Evolutionary conservation across 371 early-diverging fungal genomes (phyloP), one percentile per base, ranked within the genome.

Genomic region (Mortierella sp.): DNA sequence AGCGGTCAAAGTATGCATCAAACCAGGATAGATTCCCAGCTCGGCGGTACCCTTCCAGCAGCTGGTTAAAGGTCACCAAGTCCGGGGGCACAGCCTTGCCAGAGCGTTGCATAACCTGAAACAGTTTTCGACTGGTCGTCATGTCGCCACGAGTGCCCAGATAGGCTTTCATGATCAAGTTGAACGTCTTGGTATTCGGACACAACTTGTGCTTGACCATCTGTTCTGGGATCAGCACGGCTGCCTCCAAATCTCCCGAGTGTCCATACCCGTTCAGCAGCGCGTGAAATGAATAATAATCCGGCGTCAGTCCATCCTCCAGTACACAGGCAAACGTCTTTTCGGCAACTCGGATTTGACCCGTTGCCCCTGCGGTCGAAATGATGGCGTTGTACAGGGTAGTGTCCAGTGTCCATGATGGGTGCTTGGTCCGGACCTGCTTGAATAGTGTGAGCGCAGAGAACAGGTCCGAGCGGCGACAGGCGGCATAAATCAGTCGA

Each of bases 91-190:
- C 77, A 26, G 44, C 54, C 52, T 31, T 31, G 38, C 72, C 74
- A 4, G 86, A 85, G 5, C 14, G 44, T 21, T 82, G 74, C 86
- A 85, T 85, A 16, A 74, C 74, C 44, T 58, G 70, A n/a, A 85
- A 73, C 75, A 85, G 34, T 58, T 81, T 85, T 11, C 73, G 76
- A 58, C 75, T 77, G 24, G 86, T 82, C 11, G 80, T 28, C 42
- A 85, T 42, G 52, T 85, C 80, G n/a, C 38, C 47, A 38, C 70
- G 21, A 5, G 70, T 3, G 2, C 76, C 52, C 24, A 85, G 72
- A 55, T 85, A 85, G 34, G 86, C 82, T 55, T 85, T 85, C 77
- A 85, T 81, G 10, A 82, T 70, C 78, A 85, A 26, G 52, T 85
- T 85, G 54, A 85, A 85, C 9, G 86, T 85, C 73, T 65, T 82